Percentiles rank a stretch among this genome's conserved stretches.
phyloP scores from a whole-genome alignment of 2,329 filamentous ascomycete genomes.

The Sporothrix euskadiensis region DNA sequence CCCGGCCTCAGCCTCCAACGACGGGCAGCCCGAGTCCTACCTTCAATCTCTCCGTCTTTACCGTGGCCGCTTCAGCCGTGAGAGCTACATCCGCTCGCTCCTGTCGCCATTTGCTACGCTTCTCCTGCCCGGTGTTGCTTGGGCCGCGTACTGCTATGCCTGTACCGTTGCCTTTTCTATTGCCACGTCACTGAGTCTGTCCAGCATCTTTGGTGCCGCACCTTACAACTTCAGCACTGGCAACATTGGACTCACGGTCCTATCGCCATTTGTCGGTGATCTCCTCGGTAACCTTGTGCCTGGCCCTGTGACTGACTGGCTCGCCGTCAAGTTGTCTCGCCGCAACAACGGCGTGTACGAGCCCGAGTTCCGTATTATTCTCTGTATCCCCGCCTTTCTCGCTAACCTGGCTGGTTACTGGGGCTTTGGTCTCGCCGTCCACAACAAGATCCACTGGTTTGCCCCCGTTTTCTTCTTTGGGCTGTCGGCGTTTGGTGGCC shows the following conservation, averaged over 20 bases:
- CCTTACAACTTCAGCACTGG: conserved; percentile 44
- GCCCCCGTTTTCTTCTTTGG: conserved; percentile 26
- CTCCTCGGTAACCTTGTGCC: conserved; percentile 41
- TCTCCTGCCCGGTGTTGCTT: conserved; percentile 46
- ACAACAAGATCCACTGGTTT: conserved; percentile 32
- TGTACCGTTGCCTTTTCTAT: conserved; percentile 40
- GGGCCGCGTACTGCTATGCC: conserved; percentile 45
- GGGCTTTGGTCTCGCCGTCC: conserved; percentile 39
- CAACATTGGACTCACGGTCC: conserved; percentile 43
- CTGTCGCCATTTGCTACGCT: conserved; percentile 45
- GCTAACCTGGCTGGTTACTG: conserved; percentile 43
- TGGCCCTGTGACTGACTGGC: conserved; percentile 40
- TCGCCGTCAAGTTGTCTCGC: conserved; percentile 43
- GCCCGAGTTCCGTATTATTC: conserved; percentile 47
- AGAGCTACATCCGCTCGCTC: conserved; percentile 30
- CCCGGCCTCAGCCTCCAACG: not conserved
- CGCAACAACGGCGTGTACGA: conserved; percentile 48
- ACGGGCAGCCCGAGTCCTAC: conserved; percentile 17
- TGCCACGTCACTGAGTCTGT: conserved; percentile 1
- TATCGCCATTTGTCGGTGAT: conserved; percentile 45
- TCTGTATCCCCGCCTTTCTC: conserved; percentile 39
- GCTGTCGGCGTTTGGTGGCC: conserved; percentile 6
- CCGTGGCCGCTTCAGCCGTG: conserved; percentile 31
- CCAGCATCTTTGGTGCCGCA: conserved; percentile 43
- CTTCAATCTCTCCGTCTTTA: conserved; percentile 33